phyloP scores from a whole-genome alignment of 257 asterid genomes.

The Buddleja alternifolia region DNA sequence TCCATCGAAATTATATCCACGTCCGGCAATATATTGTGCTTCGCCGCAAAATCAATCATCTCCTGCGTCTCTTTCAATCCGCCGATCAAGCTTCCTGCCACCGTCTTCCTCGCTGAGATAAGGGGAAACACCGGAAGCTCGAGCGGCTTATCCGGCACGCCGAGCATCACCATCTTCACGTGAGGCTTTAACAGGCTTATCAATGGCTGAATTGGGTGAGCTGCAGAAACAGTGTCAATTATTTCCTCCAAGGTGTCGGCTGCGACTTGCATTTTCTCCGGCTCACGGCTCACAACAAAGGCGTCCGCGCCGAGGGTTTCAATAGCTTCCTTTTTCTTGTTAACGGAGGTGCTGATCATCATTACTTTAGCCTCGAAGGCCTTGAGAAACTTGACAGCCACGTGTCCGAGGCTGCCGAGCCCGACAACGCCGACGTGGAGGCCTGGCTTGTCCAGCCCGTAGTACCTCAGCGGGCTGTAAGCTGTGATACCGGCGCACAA shows the following conservation, averaged over 20 bases:
- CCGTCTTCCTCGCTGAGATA: constrained; percentile 6
- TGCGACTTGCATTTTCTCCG: not conserved
- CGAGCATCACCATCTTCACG: constrained; percentile 16
- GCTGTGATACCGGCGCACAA: constrained; percentile 26
- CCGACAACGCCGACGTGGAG: constrained; percentile 6
- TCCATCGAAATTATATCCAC: constrained; percentile 20
- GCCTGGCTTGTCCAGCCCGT: constrained; percentile 23
- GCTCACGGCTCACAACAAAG: not conserved
- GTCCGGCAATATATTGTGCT: constrained; percentile 26
- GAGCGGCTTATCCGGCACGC: constrained; percentile 14
- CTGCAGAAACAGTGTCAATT: constrained; percentile 6
- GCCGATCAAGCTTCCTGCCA: constrained; percentile 34
- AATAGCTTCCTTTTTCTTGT: constrained; percentile 17
- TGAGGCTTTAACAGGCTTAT: constrained; percentile 22
- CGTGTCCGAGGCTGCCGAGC: constrained; percentile 22
- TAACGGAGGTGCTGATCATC: constrained; percentile 17
- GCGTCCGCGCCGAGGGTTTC: not conserved
- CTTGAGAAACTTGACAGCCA: constrained; percentile 15
- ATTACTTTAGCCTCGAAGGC: constrained; percentile 17
- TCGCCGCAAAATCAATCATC: constrained; percentile 34
- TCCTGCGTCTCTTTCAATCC: constrained; percentile 38
- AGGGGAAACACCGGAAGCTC: constrained; percentile 33
- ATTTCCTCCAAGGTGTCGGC: constrained; percentile 1
- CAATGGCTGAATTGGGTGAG: not conserved
- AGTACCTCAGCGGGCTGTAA: constrained; percentile 20